phyloP scores from a whole-genome alignment of 331 rosid genomes.

The Malus hybrid region DNA sequence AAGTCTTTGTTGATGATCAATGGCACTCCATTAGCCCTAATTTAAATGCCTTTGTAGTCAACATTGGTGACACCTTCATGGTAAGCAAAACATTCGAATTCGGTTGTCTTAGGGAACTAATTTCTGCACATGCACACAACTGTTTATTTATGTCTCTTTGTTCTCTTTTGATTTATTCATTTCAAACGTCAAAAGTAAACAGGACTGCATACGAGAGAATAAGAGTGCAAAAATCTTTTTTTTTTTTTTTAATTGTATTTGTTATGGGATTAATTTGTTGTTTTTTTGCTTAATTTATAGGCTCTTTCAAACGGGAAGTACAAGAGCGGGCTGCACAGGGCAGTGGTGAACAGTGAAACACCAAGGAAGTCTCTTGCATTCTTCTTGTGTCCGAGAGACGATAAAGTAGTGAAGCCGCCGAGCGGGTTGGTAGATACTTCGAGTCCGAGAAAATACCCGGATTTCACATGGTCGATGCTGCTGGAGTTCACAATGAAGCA shows the following conservation, averaged over 20 bases:
- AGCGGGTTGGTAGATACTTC: conserved; percentile 47
- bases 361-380: conserved; percentile 81
- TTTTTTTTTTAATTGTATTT: not conserved
- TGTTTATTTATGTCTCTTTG: too few species aligned
- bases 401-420: conserved; percentile 77
- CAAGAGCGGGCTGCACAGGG: conserved; percentile 92
- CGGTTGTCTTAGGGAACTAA: too few species aligned
- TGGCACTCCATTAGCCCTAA: conserved; percentile 75
- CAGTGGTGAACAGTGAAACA: conserved; percentile 70
- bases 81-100: conserved; percentile 15
- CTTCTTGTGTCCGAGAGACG: conserved; percentile 68
- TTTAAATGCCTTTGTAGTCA: conserved; percentile 76
- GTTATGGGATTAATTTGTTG: not conserved
- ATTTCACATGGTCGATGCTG: conserved; percentile 85
- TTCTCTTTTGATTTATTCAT: too few species aligned
- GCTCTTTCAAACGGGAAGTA: conserved; percentile 91
- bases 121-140: too few species aligned
- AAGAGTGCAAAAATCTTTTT: too few species aligned
- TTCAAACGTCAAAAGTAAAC: too few species aligned
- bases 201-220: too few species aligned
- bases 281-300: conserved; percentile 14
- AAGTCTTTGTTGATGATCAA: conserved; percentile 71
- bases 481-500: conserved; percentile 81
- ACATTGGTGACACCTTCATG: conserved; percentile 97
- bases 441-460: conserved; percentile 57